These are phyloP conservation scores for Zasmidium angulare DNA, from an alignment of 2,329 filamentous ascomycete genomes.

Conservation along the genomic window DNA sequence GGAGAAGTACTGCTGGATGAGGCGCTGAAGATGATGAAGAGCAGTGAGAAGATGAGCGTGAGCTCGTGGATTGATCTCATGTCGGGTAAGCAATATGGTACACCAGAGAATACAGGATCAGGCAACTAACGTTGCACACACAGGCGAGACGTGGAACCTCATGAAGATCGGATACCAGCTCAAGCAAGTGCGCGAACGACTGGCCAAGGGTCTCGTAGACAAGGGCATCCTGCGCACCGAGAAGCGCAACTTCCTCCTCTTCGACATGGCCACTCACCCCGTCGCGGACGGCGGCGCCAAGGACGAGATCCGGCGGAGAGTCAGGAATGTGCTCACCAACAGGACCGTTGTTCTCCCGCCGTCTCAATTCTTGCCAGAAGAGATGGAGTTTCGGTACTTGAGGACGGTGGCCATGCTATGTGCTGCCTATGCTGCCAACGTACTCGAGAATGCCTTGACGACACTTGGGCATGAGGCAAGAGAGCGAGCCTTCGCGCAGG, in stretches of 20 bases:
- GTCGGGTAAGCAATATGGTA: conserved; percentile 70
- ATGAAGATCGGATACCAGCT: conserved; percentile 99
- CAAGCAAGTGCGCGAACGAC: conserved; percentile 96
- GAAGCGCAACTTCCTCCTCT: conserved; percentile 98
- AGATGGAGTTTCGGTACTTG: conserved; percentile 89
- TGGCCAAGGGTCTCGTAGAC: conserved; percentile 96
- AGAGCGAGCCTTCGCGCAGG: conserved; percentile 93
- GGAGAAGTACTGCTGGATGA: conserved; percentile 97
- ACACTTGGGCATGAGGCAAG: conserved; percentile 91
- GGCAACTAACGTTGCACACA: conserved; percentile 7
- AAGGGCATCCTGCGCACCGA: conserved; percentile 98
- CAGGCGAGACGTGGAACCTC: conserved; percentile 98
- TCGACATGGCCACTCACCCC: conserved; percentile 99
- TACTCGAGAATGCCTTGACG: conserved; percentile 94
- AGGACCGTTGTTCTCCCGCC: conserved; percentile 86
- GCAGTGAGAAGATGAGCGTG: conserved; percentile 99
- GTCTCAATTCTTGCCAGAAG: conserved; percentile 88
- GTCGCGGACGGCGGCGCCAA: conserved; percentile 96
- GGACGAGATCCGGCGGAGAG: conserved; percentile 91
- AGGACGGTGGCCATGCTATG: conserved; percentile 96
- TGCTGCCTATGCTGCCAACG: conserved; percentile 95
- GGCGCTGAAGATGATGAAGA: conserved; percentile 99
- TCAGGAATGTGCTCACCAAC: conserved; percentile 88
- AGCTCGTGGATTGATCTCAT: conserved; percentile 98
- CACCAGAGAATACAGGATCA: neutral